Evolutionary conservation across 2,329 filamentous ascomycete species (phyloP).

Genomic region (Penicillium sp.): DNA sequence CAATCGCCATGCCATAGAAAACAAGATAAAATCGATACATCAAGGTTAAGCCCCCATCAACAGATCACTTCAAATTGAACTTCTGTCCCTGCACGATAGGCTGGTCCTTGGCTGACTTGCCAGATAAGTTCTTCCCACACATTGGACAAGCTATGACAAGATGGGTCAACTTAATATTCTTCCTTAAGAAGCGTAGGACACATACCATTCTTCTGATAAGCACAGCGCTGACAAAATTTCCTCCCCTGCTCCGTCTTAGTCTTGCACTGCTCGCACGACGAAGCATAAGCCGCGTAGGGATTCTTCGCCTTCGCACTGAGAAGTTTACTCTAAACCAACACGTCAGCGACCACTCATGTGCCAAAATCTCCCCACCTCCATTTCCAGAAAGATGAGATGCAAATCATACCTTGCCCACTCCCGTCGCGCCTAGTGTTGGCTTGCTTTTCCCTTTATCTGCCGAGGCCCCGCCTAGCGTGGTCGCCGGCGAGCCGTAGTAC

Average conservation of each 20-base stretch:
- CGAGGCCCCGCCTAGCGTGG: conserved; percentile 32
- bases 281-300: conserved; percentile 66
- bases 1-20: conserved; percentile 19
- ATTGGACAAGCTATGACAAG: conserved; percentile 59
- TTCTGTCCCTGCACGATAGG: conserved; percentile 64
- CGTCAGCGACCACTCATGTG: neutral
- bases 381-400: neutral
- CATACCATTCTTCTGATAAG: conserved; percentile 64
- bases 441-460: conserved; percentile 37
- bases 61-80: conserved; percentile 61
- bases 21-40: conserved; percentile 1
- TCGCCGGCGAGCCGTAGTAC: conserved; percentile 63
- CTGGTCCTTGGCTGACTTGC: conserved; percentile 51
- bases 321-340: conserved; percentile 60
- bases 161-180: neutral
- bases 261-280: conserved; percentile 64
- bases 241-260: conserved; percentile 65
- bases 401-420: conserved; percentile 60
- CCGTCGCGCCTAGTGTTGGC: conserved; percentile 59
- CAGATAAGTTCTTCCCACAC: conserved; percentile 61
- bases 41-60: neutral
- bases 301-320: conserved; percentile 68
- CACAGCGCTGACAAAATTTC: conserved; percentile 65
- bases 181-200: conserved; percentile 6
- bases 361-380: neutral